Base-by-base conservation (phyloP, 2,329 filamentous ascomycete species). In the Fusarium haematococcum region DNA sequence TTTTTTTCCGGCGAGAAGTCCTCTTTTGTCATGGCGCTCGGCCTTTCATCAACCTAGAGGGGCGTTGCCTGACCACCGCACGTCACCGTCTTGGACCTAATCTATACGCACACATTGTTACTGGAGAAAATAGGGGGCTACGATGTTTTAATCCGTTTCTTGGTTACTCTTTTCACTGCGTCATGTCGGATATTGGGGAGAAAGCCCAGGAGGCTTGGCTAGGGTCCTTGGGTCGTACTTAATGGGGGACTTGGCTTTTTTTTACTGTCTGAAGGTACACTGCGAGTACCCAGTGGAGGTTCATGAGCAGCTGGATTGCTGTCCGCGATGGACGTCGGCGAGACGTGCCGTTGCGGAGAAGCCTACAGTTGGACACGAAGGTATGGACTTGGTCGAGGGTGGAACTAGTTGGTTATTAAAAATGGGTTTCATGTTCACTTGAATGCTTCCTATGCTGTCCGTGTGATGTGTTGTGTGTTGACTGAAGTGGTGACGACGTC, bases 141-240 rank as follows among this genome's bases (percentile, higher is more conserved):
- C 65, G 68, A 66, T 74, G 71, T 75, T 77, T 78, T 78, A 79
- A 77, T 63, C 70, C 63, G 45, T 62, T 65, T 76, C 69, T 71
- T 76, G 50, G 69, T 20, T 73, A 59, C 65, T 69, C 70, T 69
- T 65, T 68, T 67, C 59, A 76, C 33, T 62, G 70, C 73, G 64
- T 76, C 60, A 77, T 75, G 70, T 74, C 63, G 67, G 74, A 69
- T 73, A 75, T 75, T 64, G 71, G 77, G 74, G 74, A 75, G 69
- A 74, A 74, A 80, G 78, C 81, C 81, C 81, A 75, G 81, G 81
- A 73, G 81, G 81, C 79, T 81, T 78, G 71, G 69, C 61, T 73
- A 75, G 63, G 74, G 68, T 75, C 69, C 68, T 77, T 73, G 70
- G 76, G 69, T 67, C 65, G 68, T 65, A 64, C 67, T 69, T 76